phyloP scores from a whole-genome alignment of 2,329 filamentous ascomycete species.

The Byssochlamys sp. region DNA sequence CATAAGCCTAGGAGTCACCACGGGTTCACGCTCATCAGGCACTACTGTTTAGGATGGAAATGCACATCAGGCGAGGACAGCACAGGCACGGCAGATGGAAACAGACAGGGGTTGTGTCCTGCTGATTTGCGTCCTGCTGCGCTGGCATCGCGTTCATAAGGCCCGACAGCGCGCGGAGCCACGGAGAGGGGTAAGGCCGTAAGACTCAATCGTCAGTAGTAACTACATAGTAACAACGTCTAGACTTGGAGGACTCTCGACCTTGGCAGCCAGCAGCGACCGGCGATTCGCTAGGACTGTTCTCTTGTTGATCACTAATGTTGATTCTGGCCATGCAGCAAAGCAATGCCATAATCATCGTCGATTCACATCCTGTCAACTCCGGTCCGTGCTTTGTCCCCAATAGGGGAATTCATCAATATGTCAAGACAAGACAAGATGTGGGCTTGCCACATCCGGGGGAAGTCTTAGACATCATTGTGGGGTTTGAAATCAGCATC shows the following conservation, averaged over 20 bases:
- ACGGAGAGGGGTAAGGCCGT: background rate
- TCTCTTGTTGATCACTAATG: background rate
- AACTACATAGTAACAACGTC: too few relatives aligned
- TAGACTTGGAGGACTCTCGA: too few relatives aligned
- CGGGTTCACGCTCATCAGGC: background rate
- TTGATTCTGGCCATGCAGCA: background rate
- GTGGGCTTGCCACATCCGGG: background rate
- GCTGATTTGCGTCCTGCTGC: background rate
- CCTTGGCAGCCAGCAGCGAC: too few relatives aligned
- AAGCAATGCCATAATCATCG: background rate
- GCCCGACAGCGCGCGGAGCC: background rate
- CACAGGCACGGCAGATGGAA: background rate
- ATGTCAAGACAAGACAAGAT: background rate
- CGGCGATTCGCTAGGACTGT: too few relatives aligned
- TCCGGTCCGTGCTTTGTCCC: too few relatives aligned
- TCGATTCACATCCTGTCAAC: too few relatives aligned
- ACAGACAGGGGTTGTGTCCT: background rate
- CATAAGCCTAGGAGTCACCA: background rate
- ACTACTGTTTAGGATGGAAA: background rate
- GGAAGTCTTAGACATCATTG: background rate
- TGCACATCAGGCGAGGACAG: background rate
- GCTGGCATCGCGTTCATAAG: background rate
- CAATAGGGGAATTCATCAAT: too few relatives aligned
- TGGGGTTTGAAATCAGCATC: background rate
- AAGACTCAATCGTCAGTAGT: too few relatives aligned